Evolutionary conservation across 306 rosid species (phyloP).

Genomic region (Rosa multiflora): DNA sequence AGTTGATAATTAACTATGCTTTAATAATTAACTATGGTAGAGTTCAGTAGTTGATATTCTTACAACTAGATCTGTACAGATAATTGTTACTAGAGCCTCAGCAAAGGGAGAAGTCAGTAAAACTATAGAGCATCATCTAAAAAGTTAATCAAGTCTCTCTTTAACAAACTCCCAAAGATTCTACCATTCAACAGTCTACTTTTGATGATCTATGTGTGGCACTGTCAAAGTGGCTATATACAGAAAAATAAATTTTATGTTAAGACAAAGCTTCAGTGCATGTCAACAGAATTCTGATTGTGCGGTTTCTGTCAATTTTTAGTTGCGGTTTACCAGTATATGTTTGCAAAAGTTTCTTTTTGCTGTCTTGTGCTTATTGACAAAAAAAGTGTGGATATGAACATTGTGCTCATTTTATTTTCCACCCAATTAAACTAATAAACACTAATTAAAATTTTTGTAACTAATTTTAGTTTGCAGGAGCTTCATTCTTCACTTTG

Average conservation of each 20-base stretch:
- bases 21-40: not conserved
- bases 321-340: not conserved
- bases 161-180: too few relatives aligned
- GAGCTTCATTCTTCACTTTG: not conserved
- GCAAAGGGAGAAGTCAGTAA: not conserved
- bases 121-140: slow-evolving; percentile 5
- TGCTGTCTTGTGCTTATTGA: not conserved
- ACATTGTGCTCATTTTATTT: not conserved
- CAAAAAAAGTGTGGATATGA: not conserved
- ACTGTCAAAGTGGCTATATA: not conserved
- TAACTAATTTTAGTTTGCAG: not conserved
- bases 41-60: not conserved
- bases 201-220: not conserved
- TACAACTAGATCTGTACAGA: not conserved
- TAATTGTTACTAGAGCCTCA: not conserved
- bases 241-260: not conserved
- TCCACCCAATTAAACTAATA: not conserved
- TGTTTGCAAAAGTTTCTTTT: not conserved
- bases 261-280: slow-evolving; percentile 1
- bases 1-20: not conserved
- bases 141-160: not conserved
- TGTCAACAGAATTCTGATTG: not conserved
- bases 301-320: not conserved
- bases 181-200: not conserved
- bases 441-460: not conserved